Evolutionary conservation across 2,329 filamentous ascomycete species (phyloP).

Genomic region (Myriosclerotinia duriaeana): DNA sequence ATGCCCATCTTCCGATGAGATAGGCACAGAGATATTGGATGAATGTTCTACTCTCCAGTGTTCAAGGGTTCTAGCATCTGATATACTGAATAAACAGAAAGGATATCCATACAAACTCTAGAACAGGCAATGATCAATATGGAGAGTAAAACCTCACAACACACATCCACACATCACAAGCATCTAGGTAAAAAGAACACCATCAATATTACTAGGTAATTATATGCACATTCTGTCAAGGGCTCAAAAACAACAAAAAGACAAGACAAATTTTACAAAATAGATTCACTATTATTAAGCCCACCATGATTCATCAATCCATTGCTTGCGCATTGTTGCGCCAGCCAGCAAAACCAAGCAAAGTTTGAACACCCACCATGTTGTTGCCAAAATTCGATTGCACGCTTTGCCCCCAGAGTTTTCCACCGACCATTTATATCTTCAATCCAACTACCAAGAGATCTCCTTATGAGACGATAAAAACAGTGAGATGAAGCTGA

Average conservation of each 20-base stretch:
- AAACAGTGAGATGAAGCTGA: constrained; percentile 27
- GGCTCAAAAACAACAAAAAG: constrained; percentile 4
- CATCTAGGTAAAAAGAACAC: neutral
- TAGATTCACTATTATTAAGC: constrained; percentile 40
- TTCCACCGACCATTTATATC: constrained; percentile 30
- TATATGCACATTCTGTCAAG: constrained; percentile 16
- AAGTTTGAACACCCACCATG: constrained; percentile 25
- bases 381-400: constrained; percentile 25
- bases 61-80: too few relatives aligned
- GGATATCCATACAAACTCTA: too few relatives aligned
- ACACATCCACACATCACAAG: neutral
- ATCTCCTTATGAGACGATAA: constrained; percentile 37
- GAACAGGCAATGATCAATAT: too few relatives aligned
- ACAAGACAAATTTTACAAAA: constrained; percentile 29
- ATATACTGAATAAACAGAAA: too few relatives aligned
- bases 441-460: constrained; percentile 26
- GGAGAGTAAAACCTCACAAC: too few relatives aligned
- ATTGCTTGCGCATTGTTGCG: constrained; percentile 27
- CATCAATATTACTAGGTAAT: constrained; percentile 2
- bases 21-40: too few relatives aligned
- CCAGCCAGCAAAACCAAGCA: constrained; percentile 33
- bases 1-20: too few relatives aligned
- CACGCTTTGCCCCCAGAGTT: constrained; percentile 21
- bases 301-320: constrained; percentile 35
- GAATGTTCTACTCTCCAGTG: too few relatives aligned